Percentiles rank a stretch among this genome's conserved stretches.
Evolutionary conservation across 106 monocot species (phyloP).

Genomic region (Apostasia ramifera): DNA sequence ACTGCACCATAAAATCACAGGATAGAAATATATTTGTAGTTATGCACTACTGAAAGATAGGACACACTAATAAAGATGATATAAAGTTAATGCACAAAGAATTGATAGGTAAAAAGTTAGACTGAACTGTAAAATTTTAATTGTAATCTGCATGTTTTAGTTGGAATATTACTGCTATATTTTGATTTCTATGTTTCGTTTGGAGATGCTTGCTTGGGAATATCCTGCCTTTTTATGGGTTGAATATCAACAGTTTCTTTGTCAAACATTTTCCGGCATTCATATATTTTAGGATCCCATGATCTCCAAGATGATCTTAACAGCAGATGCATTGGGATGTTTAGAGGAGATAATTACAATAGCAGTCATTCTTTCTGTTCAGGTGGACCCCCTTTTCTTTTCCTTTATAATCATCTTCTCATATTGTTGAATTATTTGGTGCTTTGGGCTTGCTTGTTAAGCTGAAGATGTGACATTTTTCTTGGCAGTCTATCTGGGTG

Average conservation of each 20-base stretch:
- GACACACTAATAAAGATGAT: too few relatives aligned
- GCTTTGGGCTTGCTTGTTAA: background rate
- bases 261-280: background rate
- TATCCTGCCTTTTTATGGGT: background rate
- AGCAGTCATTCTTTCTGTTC: slow-evolving; percentile 89
- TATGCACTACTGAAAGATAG: too few relatives aligned
- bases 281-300: slow-evolving; percentile 65
- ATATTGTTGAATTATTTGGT: background rate
- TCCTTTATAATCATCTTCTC: background rate
- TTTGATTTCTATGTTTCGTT: background rate
- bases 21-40: too few relatives aligned
- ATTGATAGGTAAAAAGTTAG: too few relatives aligned
- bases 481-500: slow-evolving; percentile 87
- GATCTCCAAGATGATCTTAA: slow-evolving; percentile 91
- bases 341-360: slow-evolving; percentile 86
- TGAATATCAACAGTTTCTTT: background rate
- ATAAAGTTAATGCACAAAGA: too few relatives aligned
- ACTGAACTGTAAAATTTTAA: too few relatives aligned
- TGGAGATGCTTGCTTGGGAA: background rate
- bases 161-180: background rate
- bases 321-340: slow-evolving; percentile 61
- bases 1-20: too few relatives aligned
- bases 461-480: background rate
- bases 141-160: too few relatives aligned
- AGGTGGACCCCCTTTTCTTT: slow-evolving; percentile 37